Percentiles rank a stretch among this genome's conserved stretches.
phyloP scores from a whole-genome alignment of 495 filamentous ascomycete genomes.

The Entonaema liquescens region DNA sequence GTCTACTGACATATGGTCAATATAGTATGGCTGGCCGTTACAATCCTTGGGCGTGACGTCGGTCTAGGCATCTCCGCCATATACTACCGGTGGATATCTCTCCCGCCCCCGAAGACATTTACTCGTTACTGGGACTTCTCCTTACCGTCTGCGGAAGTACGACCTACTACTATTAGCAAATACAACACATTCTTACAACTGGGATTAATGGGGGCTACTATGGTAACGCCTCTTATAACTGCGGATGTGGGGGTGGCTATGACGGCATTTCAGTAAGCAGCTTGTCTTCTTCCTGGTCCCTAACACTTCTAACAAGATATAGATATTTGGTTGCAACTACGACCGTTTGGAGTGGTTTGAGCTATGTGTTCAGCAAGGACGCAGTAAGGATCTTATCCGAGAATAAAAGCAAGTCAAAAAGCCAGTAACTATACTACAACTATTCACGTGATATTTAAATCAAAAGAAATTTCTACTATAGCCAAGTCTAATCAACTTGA shows the following conservation, averaged over 20 bases:
- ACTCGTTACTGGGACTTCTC: constrained; percentile 97
- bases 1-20: no score
- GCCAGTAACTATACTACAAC: constrained; percentile 6
- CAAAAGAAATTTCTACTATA: not conserved
- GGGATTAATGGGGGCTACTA: constrained; percentile 78
- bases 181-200: constrained; percentile 85
- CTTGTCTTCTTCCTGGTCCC: not conserved
- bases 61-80: constrained; percentile 88
- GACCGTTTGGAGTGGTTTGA: constrained; percentile 84
- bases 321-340: constrained; percentile 81
- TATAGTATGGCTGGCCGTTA: constrained; percentile 81
- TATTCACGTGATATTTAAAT: not conserved
- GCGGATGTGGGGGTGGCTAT: constrained; percentile 65
- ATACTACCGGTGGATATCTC: constrained; percentile 93
- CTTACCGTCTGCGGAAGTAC: constrained; percentile 90
- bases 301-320: constrained; percentile 6
- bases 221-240: constrained; percentile 73
- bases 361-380: constrained; percentile 82
- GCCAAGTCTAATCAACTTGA: not conserved
- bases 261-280: constrained; percentile 73
- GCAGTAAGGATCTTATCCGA: constrained; percentile 79
- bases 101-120: constrained; percentile 93
- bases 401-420: constrained; percentile 41
- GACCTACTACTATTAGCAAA: constrained; percentile 91
- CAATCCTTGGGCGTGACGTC: constrained; percentile 90